phyloP scores from a whole-genome alignment of 2,329 filamentous ascomycete genomes.

The Colletotrichum lentis region DNA sequence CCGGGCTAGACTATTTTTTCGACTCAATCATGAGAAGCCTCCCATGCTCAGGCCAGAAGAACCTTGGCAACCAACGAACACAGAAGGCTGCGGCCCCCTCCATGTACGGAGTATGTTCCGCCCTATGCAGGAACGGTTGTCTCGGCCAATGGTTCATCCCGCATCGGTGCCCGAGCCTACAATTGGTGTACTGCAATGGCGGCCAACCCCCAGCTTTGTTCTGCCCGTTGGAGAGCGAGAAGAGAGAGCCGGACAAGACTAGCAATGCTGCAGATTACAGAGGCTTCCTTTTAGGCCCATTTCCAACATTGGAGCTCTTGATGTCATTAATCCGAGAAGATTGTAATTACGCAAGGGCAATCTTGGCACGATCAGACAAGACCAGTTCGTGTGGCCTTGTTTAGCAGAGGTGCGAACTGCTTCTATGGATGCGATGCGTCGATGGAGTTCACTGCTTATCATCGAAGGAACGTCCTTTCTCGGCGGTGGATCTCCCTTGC shows the following conservation, averaged over 20 bases:
- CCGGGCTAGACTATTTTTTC: slow-evolving; percentile 1
- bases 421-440: not conserved
- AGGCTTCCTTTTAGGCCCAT: slow-evolving; percentile 6
- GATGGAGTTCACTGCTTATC: slow-evolving; percentile 21
- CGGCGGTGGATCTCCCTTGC: slow-evolving; percentile 19
- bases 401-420: not conserved
- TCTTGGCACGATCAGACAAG: slow-evolving; percentile 20
- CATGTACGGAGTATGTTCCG: slow-evolving; percentile 32
- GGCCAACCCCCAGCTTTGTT: not conserved
- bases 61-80: slow-evolving; percentile 22
- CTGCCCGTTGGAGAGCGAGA: not conserved
- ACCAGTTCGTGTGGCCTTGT: slow-evolving; percentile 1
- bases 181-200: not conserved
- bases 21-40: not conserved
- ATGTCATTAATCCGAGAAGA: slow-evolving; percentile 7
- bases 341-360: slow-evolving; percentile 9
- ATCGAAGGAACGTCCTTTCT: slow-evolving; percentile 13
- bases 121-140: slow-evolving; percentile 32
- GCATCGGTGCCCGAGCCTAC: slow-evolving; percentile 1
- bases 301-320: not conserved
- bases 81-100: slow-evolving; percentile 16
- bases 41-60: not conserved
- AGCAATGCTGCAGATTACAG: slow-evolving; percentile 11
- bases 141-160: slow-evolving; percentile 23
- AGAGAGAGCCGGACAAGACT: not conserved